Percentiles rank a stretch among this genome's conserved stretches.
These are phyloP conservation scores for Cotoneaster glaucophyllus DNA, from an alignment of 306 rosid genomes.

Conservation along the genomic window DNA sequence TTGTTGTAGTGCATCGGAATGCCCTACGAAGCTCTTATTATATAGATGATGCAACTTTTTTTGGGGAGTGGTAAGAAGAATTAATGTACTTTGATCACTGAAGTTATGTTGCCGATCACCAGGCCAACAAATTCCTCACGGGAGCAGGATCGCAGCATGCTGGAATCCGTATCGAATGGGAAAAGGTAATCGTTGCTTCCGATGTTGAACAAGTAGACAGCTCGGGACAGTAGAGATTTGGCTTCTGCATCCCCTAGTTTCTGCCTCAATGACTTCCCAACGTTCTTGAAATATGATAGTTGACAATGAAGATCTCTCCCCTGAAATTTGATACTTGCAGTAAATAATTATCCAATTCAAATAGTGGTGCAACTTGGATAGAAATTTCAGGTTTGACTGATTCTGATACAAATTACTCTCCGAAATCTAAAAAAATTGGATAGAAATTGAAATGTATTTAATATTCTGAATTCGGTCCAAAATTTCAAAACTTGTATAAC, in stretches of 20 bases:
- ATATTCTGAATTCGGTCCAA: too few species aligned
- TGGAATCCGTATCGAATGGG: slow-evolving; percentile 3
- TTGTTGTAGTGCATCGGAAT: too few species aligned
- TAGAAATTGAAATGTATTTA: too few species aligned
- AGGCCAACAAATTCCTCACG: slow-evolving; percentile 10
- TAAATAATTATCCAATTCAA: too few species aligned
- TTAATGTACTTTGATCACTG: slow-evolving; percentile 21
- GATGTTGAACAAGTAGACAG: slow-evolving; percentile 24
- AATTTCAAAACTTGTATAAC: too few species aligned
- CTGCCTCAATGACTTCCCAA: slow-evolving; percentile 2
- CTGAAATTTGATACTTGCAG: not conserved
- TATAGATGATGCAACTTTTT: too few species aligned
- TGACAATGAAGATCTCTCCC: slow-evolving; percentile 14
- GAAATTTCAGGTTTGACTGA: too few species aligned
- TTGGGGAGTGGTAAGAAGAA: not conserved
- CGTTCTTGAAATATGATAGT: slow-evolving; percentile 19
- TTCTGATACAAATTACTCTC: too few species aligned
- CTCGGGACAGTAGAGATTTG: slow-evolving; percentile 2
- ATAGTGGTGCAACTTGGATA: too few species aligned
- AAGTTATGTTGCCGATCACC: slow-evolving; percentile 30
- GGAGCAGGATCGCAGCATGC: not conserved
- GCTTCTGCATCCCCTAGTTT: slow-evolving; percentile 19
- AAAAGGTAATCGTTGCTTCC: slow-evolving; percentile 24
- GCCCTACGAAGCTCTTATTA: too few species aligned
- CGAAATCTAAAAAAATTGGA: too few species aligned